Evolutionary conservation across 352 stramenopile genomes (phyloP).

Genomic region (Hyaloperonospora brassicae): DNA sequence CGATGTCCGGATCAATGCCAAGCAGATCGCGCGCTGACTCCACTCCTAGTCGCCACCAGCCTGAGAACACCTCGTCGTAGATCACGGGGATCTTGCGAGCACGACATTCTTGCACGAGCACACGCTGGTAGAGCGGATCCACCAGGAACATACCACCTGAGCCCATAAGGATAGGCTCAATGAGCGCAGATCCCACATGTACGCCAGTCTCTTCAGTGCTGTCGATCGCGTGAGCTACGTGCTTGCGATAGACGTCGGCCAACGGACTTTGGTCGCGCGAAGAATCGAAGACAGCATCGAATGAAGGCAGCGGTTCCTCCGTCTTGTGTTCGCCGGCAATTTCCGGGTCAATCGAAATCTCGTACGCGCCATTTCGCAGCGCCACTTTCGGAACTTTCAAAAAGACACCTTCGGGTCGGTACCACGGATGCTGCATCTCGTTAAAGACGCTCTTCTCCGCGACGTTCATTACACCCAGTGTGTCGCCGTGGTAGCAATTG

Average conservation of each 20-base stretch:
- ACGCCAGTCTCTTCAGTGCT: conserved; percentile 24
- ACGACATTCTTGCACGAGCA: conserved; percentile 74
- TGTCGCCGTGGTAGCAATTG: conserved; percentile 90
- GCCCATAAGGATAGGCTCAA: conserved; percentile 89
- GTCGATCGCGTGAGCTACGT: conserved; percentile 53
- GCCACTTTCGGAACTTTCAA: conserved; percentile 71
- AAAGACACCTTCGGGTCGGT: conserved; percentile 76
- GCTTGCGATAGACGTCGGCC: conserved; percentile 49
- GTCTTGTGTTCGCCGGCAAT: conserved; percentile 23
- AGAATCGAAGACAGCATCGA: conserved; percentile 52
- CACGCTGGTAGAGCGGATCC: conserved; percentile 88
- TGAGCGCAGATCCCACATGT: conserved; percentile 63
- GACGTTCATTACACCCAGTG: conserved; percentile 87
- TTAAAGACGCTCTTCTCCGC: conserved; percentile 89
- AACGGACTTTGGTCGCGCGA: conserved; percentile 31
- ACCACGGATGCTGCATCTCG: conserved; percentile 88
- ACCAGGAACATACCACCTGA: conserved; percentile 86
- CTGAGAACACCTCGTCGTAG: conserved; percentile 90
- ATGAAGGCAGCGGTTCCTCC: conserved; percentile 33
- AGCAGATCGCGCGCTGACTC: conserved; percentile 80
- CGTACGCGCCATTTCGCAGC: conserved; percentile 48
- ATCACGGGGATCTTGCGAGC: conserved; percentile 81
- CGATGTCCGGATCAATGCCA: conserved; percentile 81
- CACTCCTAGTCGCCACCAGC: conserved; percentile 86
- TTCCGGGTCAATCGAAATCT: conserved; percentile 46